Conservation (phyloP, 2,329 filamentous ascomycete species). For the Aspergillus floridensis region DNA sequence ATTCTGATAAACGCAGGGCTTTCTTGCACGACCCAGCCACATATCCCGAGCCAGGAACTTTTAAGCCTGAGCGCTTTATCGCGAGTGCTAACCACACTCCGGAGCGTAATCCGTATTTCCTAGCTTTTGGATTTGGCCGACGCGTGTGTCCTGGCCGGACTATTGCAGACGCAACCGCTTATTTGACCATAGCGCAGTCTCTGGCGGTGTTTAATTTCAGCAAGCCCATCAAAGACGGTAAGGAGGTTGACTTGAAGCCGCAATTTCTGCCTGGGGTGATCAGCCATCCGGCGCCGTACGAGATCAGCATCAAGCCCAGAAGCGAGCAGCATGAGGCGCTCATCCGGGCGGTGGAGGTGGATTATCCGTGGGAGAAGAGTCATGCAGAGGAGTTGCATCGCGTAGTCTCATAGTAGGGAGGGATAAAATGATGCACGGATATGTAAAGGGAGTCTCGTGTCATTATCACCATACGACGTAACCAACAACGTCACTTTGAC, state of each 20-base stretch:
- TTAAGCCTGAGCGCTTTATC: conserved; percentile 8
- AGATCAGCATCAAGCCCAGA: conserved; percentile 2
- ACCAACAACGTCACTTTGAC: neutral
- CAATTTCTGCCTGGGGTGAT: conserved; percentile 4
- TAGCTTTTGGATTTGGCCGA: conserved; percentile 12
- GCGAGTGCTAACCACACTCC: neutral
- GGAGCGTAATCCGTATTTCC: conserved; percentile 9
- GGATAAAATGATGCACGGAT: too few species aligned
- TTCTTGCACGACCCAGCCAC: conserved; percentile 3
- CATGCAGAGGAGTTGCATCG: conserved; percentile 4
- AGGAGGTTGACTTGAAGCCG: conserved; percentile 1
- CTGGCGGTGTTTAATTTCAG: conserved; percentile 6
- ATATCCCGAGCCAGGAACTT: neutral
- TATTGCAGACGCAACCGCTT: conserved; percentile 9
- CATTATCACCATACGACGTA: neutral
- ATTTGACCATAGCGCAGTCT: conserved; percentile 3
- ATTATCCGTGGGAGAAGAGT: neutral
- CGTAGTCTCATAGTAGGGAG: neutral
- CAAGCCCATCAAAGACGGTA: conserved; percentile 1
- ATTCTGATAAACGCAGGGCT: neutral
- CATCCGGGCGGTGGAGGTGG: conserved; percentile 3
- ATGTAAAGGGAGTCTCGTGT: neutral
- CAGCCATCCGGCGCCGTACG: conserved; percentile 11
- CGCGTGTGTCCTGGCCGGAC: conserved; percentile 13
- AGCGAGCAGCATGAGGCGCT: conserved; percentile 6